Evolutionary conservation across 208 protist species (phyloP).

Genomic region (Acanthamoeba quina): DNA sequence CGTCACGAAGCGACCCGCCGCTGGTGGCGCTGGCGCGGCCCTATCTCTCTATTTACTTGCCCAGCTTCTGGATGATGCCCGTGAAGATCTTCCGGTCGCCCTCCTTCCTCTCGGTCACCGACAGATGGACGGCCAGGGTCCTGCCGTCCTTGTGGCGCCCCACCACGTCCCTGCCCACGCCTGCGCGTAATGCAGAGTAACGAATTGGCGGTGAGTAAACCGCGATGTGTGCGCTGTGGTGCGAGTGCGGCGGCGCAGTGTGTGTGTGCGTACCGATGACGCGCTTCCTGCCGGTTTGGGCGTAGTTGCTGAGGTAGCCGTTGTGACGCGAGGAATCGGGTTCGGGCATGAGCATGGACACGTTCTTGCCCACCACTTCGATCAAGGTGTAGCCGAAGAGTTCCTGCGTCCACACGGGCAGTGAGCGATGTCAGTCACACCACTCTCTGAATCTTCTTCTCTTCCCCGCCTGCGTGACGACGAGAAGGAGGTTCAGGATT

Average conservation of each 20-base stretch:
- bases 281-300: conserved; percentile 28
- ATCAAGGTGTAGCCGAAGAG: conserved; percentile 63
- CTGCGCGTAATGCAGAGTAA: background rate
- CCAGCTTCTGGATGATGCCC: conserved; percentile 65
- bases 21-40: too few relatives aligned
- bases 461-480: background rate
- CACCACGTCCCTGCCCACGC: conserved; percentile 61
- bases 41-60: background rate
- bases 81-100: conserved; percentile 71
- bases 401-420: background rate
- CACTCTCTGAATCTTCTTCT: too few relatives aligned
- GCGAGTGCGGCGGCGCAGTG: background rate
- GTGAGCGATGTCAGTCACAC: too few relatives aligned
- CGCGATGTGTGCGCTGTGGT: too few relatives aligned
- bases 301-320: conserved; percentile 38
- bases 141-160: conserved; percentile 64
- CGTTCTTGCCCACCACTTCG: conserved; percentile 74
- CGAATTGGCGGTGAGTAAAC: background rate
- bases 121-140: conserved; percentile 39
- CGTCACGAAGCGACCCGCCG: too few relatives aligned
- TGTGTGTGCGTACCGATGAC: conserved; percentile 12
- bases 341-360: conserved; percentile 66
- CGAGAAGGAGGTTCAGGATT: background rate
- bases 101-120: conserved; percentile 68
- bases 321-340: conserved; percentile 40